These are phyloP conservation scores for Sporopachydermia quercuum DNA, from an alignment of 805 yeast species.

Conservation along the genomic window DNA sequence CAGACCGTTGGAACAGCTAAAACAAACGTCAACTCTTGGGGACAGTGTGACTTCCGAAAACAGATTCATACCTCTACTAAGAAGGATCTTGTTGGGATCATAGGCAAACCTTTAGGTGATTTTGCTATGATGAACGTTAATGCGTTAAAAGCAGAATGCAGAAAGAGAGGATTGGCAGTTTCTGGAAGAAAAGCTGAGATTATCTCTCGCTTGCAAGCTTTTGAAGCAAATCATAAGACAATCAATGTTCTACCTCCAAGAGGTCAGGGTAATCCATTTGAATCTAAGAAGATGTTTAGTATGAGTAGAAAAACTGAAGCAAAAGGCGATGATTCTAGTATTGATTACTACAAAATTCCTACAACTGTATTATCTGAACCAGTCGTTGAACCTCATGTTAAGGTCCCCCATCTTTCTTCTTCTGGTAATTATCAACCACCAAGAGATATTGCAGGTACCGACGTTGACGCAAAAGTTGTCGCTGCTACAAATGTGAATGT, in stretches of 20 bases:
- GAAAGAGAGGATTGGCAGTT: slow-evolving; percentile 41
- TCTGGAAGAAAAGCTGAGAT: slow-evolving; percentile 50
- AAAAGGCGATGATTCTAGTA: slow-evolving; percentile 20
- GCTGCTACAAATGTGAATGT: background rate
- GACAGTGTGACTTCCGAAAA: too few relatives aligned
- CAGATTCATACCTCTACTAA: background rate
- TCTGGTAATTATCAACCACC: slow-evolving; percentile 1
- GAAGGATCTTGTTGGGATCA: background rate
- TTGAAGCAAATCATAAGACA: slow-evolving; percentile 7
- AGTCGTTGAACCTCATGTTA: slow-evolving; percentile 9
- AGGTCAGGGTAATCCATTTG: slow-evolving; percentile 3
- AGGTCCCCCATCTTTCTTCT: slow-evolving; percentile 18
- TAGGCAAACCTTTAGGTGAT: slow-evolving; percentile 3
- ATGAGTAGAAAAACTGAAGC: slow-evolving; percentile 12
- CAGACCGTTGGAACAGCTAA: too few relatives aligned
- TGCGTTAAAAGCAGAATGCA: slow-evolving; percentile 43
- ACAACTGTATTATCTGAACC: slow-evolving; percentile 4
- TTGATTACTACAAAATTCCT: slow-evolving; percentile 21
- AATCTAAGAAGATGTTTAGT: slow-evolving; percentile 6
- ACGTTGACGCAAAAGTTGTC: background rate
- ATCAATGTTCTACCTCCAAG: slow-evolving; percentile 2
- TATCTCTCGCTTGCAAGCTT: slow-evolving; percentile 20
- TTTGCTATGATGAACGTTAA: slow-evolving; percentile 32
- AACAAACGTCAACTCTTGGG: too few relatives aligned
- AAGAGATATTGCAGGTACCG: background rate